These are phyloP conservation scores for Backusella australiensis DNA, from an alignment of 192 early-diverging fungal species.

Conservation along the genomic window DNA sequence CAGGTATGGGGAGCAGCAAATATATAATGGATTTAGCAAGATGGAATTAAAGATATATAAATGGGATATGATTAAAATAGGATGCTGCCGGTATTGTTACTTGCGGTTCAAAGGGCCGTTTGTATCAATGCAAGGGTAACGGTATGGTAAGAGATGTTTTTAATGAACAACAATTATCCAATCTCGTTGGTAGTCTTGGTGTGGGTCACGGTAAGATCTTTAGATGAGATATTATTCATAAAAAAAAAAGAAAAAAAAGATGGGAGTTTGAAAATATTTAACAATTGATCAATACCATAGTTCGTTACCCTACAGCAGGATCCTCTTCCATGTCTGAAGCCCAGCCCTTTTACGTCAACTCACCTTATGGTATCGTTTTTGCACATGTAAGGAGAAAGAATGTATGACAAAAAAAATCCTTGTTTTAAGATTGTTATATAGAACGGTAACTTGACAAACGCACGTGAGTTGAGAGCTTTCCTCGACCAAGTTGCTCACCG, in stretches of 20 bases:
- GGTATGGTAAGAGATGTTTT: conserved; percentile 99
- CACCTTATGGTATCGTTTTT: conserved; percentile 95
- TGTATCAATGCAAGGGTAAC: conserved; percentile 99
- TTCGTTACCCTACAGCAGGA: conserved; percentile 98
- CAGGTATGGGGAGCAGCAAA: conserved; percentile 65
- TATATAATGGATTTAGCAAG: neutral
- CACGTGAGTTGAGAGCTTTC: conserved; percentile 81
- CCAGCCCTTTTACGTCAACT: conserved; percentile 99
- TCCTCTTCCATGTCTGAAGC: conserved; percentile 95
- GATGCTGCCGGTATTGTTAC: conserved; percentile 99
- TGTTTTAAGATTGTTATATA: conserved; percentile 21
- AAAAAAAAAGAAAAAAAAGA: neutral
- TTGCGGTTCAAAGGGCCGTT: conserved; percentile 91
- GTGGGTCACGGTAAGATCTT: conserved; percentile 88
- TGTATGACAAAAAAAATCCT: neutral
- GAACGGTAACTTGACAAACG: conserved; percentile 99
- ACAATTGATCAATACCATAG: conserved; percentile 40
- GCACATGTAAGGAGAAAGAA: conserved; percentile 72
- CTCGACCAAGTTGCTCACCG: conserved; percentile 95
- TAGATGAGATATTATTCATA: conserved; percentile 1
- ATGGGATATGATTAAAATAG: conserved; percentile 42
- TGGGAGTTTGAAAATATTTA: neutral
- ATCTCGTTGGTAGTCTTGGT: conserved; percentile 86
- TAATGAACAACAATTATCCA: conserved; percentile 69
- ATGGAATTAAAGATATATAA: neutral